Conservation (phyloP, 192 early-diverging fungal genomes). For the Pilobolus umbonatus region DNA sequence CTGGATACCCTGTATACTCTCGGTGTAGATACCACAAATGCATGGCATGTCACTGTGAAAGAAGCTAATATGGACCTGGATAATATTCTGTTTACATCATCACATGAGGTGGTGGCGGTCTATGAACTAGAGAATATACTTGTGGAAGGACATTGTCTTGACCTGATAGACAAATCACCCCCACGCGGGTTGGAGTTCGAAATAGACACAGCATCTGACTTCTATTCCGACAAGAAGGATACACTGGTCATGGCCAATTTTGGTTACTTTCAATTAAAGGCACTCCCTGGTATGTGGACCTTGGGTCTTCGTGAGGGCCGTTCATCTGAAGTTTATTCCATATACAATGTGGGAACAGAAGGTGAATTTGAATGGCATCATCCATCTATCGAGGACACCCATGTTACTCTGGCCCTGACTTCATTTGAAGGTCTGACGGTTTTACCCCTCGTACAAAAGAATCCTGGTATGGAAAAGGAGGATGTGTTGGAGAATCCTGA, state of each 20-base stretch:
- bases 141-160: conserved; percentile 86
- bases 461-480: conserved; percentile 72
- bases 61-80: conserved; percentile 87
- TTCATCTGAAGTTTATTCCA: conserved; percentile 71
- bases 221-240: conserved; percentile 66
- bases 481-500: conserved; percentile 55
- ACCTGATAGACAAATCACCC: conserved; percentile 60
- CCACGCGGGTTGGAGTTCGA: conserved; percentile 90
- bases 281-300: conserved; percentile 85
- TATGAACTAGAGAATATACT: conserved; percentile 83
- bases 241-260: conserved; percentile 99
- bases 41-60: conserved; percentile 86
- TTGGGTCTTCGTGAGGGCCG: conserved; percentile 77
- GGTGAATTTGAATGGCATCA: conserved; percentile 26
- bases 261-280: conserved; percentile 95
- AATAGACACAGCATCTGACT: conserved; percentile 60
- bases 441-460: conserved; percentile 76
- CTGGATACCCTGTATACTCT: conserved; percentile 78
- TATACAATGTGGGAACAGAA: conserved; percentile 57
- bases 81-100: conserved; percentile 70
- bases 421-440: conserved; percentile 79
- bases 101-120: conserved; percentile 59
- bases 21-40: conserved; percentile 79
- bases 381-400: background rate
- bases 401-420: conserved; percentile 7